Conservation (phyloP, 345 rosid species). For the Bretschneidera sinensis region DNA sequence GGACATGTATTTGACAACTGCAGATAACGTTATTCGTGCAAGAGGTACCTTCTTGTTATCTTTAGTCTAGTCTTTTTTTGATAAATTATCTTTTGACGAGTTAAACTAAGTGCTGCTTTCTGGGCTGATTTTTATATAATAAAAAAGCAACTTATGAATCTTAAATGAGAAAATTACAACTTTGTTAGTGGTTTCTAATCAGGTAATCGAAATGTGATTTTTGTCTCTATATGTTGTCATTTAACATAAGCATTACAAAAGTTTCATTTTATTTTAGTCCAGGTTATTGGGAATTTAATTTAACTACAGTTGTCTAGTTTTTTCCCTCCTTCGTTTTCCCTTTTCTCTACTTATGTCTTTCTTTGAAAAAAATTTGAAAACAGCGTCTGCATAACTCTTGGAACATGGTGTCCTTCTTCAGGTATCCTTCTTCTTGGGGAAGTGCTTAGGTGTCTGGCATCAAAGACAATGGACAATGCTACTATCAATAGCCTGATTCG, state of each 20-base stretch:
- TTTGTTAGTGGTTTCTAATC: background rate
- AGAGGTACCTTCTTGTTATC: constrained; percentile 45
- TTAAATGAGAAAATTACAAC: background rate
- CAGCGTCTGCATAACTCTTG: background rate
- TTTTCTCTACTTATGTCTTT: background rate
- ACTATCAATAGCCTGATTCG: constrained; percentile 51
- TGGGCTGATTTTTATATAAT: too few relatives aligned
- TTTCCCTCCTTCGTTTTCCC: too few relatives aligned
- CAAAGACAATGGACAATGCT: constrained; percentile 51
- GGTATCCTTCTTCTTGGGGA: constrained; percentile 86
- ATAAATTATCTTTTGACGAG: background rate
- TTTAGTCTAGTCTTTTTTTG: background rate
- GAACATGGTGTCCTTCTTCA: constrained; percentile 19
- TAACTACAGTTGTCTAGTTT: too few relatives aligned
- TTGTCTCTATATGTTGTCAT: background rate
- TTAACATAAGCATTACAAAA: background rate
- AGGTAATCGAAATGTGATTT: background rate
- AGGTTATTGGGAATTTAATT: too few relatives aligned
- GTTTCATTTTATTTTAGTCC: background rate
- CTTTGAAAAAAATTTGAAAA: background rate
- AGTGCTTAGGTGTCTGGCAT: constrained; percentile 43
- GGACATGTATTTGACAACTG: constrained; percentile 77
- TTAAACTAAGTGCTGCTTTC: background rate
- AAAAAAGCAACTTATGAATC: background rate
- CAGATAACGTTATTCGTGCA: constrained; percentile 62